phyloP scores from a whole-genome alignment of 2,329 filamentous ascomycete species.

The Fusarium abutilonis region DNA sequence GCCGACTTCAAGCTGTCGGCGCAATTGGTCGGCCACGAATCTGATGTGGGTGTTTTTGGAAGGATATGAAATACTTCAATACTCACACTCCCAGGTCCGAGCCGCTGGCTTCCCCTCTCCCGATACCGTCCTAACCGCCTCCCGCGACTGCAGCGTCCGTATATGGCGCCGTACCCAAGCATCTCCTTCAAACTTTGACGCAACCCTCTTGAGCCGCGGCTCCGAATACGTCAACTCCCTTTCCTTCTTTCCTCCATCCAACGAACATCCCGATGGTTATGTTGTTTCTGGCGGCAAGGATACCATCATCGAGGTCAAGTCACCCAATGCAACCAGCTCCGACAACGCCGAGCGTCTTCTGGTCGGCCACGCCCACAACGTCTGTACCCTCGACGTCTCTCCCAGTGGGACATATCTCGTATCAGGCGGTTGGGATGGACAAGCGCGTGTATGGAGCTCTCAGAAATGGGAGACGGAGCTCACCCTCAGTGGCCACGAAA shows the following conservation, averaged over 20 bases:
- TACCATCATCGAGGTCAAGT: slow-evolving; percentile 89
- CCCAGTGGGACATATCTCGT: slow-evolving; percentile 78
- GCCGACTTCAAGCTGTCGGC: slow-evolving; percentile 92
- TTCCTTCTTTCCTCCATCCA: slow-evolving; percentile 76
- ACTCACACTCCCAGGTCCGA: slow-evolving; percentile 73
- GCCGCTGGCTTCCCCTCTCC: slow-evolving; percentile 81
- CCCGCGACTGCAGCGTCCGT: slow-evolving; percentile 89
- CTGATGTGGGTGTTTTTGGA: slow-evolving; percentile 74
- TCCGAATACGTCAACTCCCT: slow-evolving; percentile 89
- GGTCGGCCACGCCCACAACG: slow-evolving; percentile 85
- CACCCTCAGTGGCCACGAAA: slow-evolving; percentile 78
- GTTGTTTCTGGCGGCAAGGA: slow-evolving; percentile 91
- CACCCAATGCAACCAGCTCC: slow-evolving; percentile 70
- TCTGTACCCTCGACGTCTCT: slow-evolving; percentile 85
- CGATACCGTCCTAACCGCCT: slow-evolving; percentile 81
- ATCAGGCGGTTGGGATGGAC: slow-evolving; percentile 93
- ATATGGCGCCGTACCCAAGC: slow-evolving; percentile 78
- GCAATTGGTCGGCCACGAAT: slow-evolving; percentile 86
- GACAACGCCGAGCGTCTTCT: slow-evolving; percentile 88
- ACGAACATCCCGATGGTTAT: slow-evolving; percentile 78
- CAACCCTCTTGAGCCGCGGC: slow-evolving; percentile 80
- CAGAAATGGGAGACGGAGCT: slow-evolving; percentile 83
- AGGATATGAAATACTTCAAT: not conserved
- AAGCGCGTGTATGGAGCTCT: slow-evolving; percentile 87
- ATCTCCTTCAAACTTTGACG: slow-evolving; percentile 77